Evolutionary conservation across 345 rosid genomes (phyloP).

Genomic region (Rubroshorea leprosula): DNA sequence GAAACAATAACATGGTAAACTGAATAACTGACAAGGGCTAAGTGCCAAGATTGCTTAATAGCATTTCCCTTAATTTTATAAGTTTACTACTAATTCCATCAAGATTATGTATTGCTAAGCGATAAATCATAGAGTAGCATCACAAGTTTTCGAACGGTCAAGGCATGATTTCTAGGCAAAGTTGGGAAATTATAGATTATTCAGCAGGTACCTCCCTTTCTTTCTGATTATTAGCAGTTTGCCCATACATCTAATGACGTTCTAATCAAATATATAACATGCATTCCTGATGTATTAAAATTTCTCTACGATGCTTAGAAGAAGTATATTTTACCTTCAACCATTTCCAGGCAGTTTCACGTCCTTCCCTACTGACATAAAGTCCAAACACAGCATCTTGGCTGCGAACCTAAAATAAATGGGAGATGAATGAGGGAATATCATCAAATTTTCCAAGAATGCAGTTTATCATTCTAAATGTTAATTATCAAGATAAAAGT

Average conservation of each 20-base stretch:
- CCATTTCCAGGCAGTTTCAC: constrained; percentile 96
- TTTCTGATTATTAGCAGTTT: no score
- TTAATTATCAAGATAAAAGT: constrained; percentile 13
- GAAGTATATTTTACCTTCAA: constrained; percentile 43
- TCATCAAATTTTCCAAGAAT: constrained; percentile 16
- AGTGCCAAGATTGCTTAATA: no score
- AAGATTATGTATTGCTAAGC: no score
- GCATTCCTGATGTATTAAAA: not conserved
- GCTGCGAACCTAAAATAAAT: constrained; percentile 57
- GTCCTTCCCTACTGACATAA: constrained; percentile 69
- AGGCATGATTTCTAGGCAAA: no score
- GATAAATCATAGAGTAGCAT: no score
- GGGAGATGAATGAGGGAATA: constrained; percentile 8
- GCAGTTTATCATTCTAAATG: not conserved
- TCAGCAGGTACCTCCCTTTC: no score
- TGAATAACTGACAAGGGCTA: no score
- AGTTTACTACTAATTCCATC: no score
- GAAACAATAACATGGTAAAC: no score
- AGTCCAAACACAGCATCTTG: constrained; percentile 85
- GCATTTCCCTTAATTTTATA: no score
- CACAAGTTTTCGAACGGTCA: no score
- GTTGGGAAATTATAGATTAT: no score
- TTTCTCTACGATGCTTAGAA: constrained; percentile 1
- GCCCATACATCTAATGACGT: constrained; percentile 7
- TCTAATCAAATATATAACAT: constrained; percentile 19